Base-by-base conservation (phyloP, 139 green algal genomes). In the Eudorina sp. region DNA sequence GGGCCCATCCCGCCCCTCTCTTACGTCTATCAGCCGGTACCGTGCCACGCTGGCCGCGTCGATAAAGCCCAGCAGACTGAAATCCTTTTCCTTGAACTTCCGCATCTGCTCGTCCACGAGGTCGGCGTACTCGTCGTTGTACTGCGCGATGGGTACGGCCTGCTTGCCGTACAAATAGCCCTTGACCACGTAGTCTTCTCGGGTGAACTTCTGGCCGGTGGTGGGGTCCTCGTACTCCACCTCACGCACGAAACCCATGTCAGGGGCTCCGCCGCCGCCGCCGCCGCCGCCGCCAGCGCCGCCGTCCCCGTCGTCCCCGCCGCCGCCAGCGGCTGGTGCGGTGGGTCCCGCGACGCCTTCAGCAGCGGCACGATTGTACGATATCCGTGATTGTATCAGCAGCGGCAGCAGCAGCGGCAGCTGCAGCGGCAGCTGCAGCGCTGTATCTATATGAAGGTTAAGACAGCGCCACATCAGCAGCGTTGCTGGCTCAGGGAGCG, bases 171-270 rank as follows among this genome's bases (percentile, higher is more conserved):
- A 86, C 40, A 6, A n/a, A 43, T 76, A 86, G 19, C 60, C 80
- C 41, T 74, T 74, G 34, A 62, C 62, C 9, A 73, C n/a, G 27
- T 38, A 38, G 4, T 46, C n/a, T 0, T 86, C 60, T 3, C 60
- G 41, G n/a, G 43, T 13, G 41, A 86, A 62, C 62, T 86, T 86
- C 60, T 86, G 34, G n/a, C 80, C 80, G 7, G 80, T 86, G 43
- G 60, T 64, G 29, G 60, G 29, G 43, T 86, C 80, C 60, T 48
- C 60, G 27, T 77, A 76, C 55, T 86, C 80, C 60, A 70, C 31
- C 38, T 85, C 53, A 9, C 55, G 55, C 6, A 85, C 34, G 34
- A 69, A 69, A 18, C 51, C 77, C 53, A 4, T 23, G 40, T 72
- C 75, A 21, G 11, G 18, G 2, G 0, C n/a, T 13, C 27, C 27